These are phyloP conservation scores for Microcyclospora pomicola DNA, from an alignment of 2,329 filamentous ascomycete species.

Conservation along the genomic window DNA sequence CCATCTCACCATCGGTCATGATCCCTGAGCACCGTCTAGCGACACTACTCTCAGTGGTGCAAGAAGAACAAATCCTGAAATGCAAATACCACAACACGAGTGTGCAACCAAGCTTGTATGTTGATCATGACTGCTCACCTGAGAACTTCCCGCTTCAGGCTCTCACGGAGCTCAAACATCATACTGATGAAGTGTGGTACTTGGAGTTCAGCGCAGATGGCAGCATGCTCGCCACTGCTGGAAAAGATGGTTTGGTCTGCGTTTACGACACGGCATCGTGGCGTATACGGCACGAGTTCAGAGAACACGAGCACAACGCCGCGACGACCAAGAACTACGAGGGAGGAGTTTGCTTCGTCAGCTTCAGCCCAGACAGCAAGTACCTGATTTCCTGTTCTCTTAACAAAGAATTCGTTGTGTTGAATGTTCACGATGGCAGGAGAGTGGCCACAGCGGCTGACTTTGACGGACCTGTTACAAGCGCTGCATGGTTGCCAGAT, in stretches of 20 bases:
- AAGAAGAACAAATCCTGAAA: slow-evolving; percentile 64
- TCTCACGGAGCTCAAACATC: slow-evolving; percentile 55
- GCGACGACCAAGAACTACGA: slow-evolving; percentile 7
- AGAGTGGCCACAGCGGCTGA: slow-evolving; percentile 50
- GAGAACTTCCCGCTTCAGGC: slow-evolving; percentile 64
- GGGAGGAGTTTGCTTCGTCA: slow-evolving; percentile 58
- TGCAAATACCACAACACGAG: slow-evolving; percentile 84
- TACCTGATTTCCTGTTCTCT: slow-evolving; percentile 67
- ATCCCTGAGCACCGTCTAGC: slow-evolving; percentile 83
- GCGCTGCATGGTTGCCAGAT: slow-evolving; percentile 78
- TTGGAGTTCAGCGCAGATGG: slow-evolving; percentile 84
- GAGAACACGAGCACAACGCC: slow-evolving; percentile 17
- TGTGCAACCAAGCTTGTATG: slow-evolving; percentile 68
- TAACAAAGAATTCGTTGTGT: slow-evolving; percentile 22
- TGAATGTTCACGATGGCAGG: slow-evolving; percentile 32
- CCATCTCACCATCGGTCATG: slow-evolving; percentile 92
- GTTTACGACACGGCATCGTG: slow-evolving; percentile 72
- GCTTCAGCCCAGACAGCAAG: slow-evolving; percentile 85
- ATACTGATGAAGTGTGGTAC: slow-evolving; percentile 80
- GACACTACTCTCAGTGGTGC: slow-evolving; percentile 67
- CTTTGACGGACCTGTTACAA: slow-evolving; percentile 73
- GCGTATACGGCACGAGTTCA: slow-evolving; percentile 39
- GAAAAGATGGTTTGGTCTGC: slow-evolving; percentile 57
- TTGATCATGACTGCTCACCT: slow-evolving; percentile 72
- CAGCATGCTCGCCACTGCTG: slow-evolving; percentile 65